Percentiles rank a stretch among this genome's conserved stretches.
These are phyloP conservation scores for Nicotiana benthamiana DNA, from an alignment of 257 asterid species.

Conservation along the genomic window DNA sequence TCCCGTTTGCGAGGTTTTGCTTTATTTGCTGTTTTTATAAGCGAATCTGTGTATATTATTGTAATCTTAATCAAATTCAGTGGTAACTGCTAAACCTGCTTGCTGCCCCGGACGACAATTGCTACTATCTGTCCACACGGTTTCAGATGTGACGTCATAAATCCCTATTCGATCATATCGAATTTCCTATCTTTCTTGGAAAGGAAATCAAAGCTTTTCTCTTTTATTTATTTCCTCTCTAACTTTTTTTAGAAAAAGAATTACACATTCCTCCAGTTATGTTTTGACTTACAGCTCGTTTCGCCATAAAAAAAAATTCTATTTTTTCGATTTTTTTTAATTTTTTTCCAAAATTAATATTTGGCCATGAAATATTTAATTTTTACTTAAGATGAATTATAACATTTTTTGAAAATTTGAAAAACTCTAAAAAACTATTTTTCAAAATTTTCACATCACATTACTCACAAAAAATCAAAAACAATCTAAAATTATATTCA, in stretches of 20 bases:
- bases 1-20: background rate
- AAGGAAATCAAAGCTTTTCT: background rate
- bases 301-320: too few species aligned
- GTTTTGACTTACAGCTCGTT: too few species aligned
- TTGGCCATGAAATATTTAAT: too few species aligned
- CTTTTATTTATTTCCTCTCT: background rate
- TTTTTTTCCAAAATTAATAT: too few species aligned
- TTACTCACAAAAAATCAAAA: too few species aligned
- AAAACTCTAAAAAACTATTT: too few species aligned
- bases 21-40: background rate
- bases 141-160: background rate
- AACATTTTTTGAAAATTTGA: too few species aligned
- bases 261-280: background rate
- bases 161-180: background rate
- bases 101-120: background rate
- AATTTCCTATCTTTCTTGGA: background rate
- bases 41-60: background rate
- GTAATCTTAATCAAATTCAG: background rate
- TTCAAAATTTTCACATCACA: too few species aligned
- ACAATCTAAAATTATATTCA: too few species aligned
- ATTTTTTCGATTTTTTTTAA: too few species aligned
- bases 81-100: background rate
- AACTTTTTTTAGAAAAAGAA: background rate
- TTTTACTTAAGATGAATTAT: too few species aligned
- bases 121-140: background rate